phyloP scores from a whole-genome alignment of 768 basidiomycete genomes.

The Amanita pallidorosea region DNA sequence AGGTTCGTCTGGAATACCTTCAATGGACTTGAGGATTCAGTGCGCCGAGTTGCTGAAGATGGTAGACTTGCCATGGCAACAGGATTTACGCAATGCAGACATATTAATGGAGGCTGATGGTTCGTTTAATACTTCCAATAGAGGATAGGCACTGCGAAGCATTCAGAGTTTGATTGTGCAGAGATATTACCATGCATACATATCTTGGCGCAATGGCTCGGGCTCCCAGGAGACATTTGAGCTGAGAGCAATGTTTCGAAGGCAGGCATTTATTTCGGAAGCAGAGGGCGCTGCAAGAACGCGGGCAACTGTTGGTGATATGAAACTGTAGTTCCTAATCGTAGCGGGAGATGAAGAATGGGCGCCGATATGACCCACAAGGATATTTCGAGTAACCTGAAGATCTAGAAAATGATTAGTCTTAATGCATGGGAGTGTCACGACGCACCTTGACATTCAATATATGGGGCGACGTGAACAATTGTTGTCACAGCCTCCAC shows the following conservation, averaged over 20 bases:
- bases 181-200: slow-evolving; percentile 28
- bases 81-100: slow-evolving; percentile 40
- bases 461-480: slow-evolving; percentile 47
- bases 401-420: slow-evolving; percentile 37
- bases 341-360: slow-evolving; percentile 46
- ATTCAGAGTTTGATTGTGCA: slow-evolving; percentile 4
- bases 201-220: slow-evolving; percentile 47
- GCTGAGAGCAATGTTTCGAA: slow-evolving; percentile 40
- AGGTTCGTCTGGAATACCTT: slow-evolving; percentile 68
- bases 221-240: slow-evolving; percentile 53
- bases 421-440: not conserved
- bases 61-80: slow-evolving; percentile 42
- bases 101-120: slow-evolving; percentile 45
- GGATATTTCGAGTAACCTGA: slow-evolving; percentile 36
- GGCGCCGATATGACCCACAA: slow-evolving; percentile 45
- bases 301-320: slow-evolving; percentile 44
- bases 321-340: slow-evolving; percentile 38
- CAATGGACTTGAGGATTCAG: slow-evolving; percentile 7
- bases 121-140: slow-evolving; percentile 50
- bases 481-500: slow-evolving; percentile 64
- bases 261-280: slow-evolving; percentile 41
- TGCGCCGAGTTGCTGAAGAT: not conserved
- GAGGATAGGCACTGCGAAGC: slow-evolving; percentile 32
- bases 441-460: slow-evolving; percentile 45
- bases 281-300: slow-evolving; percentile 47